A percentile compares a stretch with the other conserved stretches of the same genome.
Evolutionary conservation across 108 stramenopile genomes (phyloP).

Genomic region (Cyclotella atomus): DNA sequence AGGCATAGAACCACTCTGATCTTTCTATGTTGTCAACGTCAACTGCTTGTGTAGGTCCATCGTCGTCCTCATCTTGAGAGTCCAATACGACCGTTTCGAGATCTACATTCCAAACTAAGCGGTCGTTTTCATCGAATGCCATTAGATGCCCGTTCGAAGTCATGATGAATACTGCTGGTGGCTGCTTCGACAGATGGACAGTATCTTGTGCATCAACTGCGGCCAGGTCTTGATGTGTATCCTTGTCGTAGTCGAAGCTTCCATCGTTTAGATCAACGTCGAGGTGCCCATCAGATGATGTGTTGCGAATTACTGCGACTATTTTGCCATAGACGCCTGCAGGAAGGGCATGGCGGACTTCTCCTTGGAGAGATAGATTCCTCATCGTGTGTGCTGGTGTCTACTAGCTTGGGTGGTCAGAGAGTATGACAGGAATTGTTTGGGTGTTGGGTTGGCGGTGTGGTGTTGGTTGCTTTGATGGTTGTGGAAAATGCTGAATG

Average conservation of each 20-base stretch:
- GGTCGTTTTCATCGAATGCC: slow-evolving; percentile 34
- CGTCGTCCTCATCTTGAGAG: slow-evolving; percentile 34
- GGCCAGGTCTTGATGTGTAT: not conserved
- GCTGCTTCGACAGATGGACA: slow-evolving; percentile 11
- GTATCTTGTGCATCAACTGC: too few species aligned
- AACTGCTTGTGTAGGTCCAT: slow-evolving; percentile 22
- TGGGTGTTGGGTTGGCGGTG: not conserved
- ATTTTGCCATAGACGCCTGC: not conserved
- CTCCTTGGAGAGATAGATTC: slow-evolving; percentile 8
- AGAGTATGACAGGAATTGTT: not conserved
- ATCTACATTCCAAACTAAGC: slow-evolving; percentile 41
- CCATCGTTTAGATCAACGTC: not conserved
- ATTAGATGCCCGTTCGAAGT: slow-evolving; percentile 36
- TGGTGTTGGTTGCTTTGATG: not conserved
- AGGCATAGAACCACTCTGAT: slow-evolving; percentile 48
- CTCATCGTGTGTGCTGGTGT: not conserved
- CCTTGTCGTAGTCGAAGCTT: not conserved
- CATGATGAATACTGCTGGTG: slow-evolving; percentile 40
- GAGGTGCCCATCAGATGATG: not conserved
- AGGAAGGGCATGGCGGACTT: not conserved
- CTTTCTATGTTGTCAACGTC: slow-evolving; percentile 8
- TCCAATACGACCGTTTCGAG: slow-evolving; percentile 43
- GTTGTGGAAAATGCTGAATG: too few species aligned
- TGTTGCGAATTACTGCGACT: not conserved
- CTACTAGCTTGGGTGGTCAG: too few species aligned